Percentiles rank a stretch among this genome's conserved stretches.
phyloP scores from a whole-genome alignment of 1,284 basidiomycete species.

The Boletus semigastroideus region DNA sequence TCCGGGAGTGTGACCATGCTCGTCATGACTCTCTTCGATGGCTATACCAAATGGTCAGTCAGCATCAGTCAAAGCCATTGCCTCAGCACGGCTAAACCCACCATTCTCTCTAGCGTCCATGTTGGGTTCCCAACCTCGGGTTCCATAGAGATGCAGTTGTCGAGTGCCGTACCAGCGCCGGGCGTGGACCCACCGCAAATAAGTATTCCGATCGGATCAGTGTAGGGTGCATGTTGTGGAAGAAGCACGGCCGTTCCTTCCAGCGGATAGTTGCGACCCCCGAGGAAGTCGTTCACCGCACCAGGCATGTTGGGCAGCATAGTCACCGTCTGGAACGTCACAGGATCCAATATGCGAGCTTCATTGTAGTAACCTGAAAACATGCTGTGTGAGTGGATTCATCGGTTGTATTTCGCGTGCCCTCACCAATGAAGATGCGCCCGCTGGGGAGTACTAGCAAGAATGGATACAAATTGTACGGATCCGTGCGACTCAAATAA shows the following conservation, averaged over 20 bases:
- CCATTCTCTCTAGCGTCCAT: conserved; percentile 76
- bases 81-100: conserved; percentile 29
- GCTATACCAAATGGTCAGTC: conserved; percentile 39
- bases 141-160: conserved; percentile 67
- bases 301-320: conserved; percentile 72
- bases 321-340: conserved; percentile 57
- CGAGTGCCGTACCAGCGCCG: conserved; percentile 53
- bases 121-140: conserved; percentile 58
- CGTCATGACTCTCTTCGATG: conserved; percentile 72
- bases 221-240: conserved; percentile 69
- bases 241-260: conserved; percentile 69
- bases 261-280: conserved; percentile 75
- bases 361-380: conserved; percentile 70
- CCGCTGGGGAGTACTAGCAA: conserved; percentile 67
- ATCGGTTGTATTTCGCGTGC: fast-evolving
- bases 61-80: not conserved
- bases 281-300: conserved; percentile 70
- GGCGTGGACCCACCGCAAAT: conserved; percentile 75
- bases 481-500: conserved; percentile 60
- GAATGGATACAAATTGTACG: conserved; percentile 77
- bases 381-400: not conserved
- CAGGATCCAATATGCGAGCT: conserved; percentile 69
- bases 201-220: conserved; percentile 64
- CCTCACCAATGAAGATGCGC: conserved; percentile 62
- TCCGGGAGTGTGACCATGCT: conserved; percentile 71